Evolutionary conservation across 2,329 filamentous ascomycete species (phyloP), one percentile per base, ranked within the genome.

Genomic region (Colletotrichum brevisporum): DNA sequence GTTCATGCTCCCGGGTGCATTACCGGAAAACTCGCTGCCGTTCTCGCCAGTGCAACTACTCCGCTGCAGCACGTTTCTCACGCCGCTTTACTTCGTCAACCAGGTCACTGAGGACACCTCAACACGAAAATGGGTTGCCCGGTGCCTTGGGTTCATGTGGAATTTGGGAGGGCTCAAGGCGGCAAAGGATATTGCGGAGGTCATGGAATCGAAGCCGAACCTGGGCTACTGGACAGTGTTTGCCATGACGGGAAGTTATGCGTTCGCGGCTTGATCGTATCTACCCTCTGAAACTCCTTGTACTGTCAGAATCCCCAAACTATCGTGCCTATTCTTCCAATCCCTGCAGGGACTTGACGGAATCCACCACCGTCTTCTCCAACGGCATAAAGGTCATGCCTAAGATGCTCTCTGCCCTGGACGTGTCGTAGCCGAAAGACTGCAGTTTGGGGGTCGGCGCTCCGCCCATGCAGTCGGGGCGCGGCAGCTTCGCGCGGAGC

Each of bases 311-410:
- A 18, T 15, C 9, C 4, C 2, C 24, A 43, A 2, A 13, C n/a
- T 15, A 4, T 24, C 21, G 21, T 24, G 21, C 21, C 51, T 43
- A 68, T 36, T 26, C 53, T 16, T 31, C 0, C 39, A 67, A 57
- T 16, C 43, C 50, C 6, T 9, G 26, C 4, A 69, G 21, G 6
- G 64, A 67, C 41, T 51, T 51, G n/a, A 72, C 61, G 5, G 66
- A 65, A 74, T 88, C 86, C 13, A 83, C 78, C 47, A 87, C 82
- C 10, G 77, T 81, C 69, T 86, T 77, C 73, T 87, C 83, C 24
- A 87, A 76, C 0, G 74, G 76, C 69, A 75, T 83, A 73, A 82
- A 87, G 69, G 84, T 79, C 57, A 86, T 72, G 5, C 85, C 85
- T 45, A 88, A 72, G 5, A 86, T 76, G 70, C 78, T 80, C 71